Conservation (phyloP, 2,329 filamentous ascomycete species). For the Thelonectria rubi region DNA sequence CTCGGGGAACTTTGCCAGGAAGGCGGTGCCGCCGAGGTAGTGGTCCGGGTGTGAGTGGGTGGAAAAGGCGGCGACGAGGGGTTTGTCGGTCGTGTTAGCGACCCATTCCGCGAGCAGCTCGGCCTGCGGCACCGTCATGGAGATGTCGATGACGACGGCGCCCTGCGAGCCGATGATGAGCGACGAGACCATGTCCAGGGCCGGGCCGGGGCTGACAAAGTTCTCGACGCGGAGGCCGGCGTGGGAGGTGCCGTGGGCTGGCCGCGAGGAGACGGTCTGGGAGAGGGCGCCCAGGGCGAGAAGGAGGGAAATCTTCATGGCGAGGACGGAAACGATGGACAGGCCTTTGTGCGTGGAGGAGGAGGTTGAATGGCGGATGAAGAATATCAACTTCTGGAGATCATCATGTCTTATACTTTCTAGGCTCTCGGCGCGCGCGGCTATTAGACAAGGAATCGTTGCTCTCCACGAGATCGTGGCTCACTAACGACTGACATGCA, state of each 20-base stretch:
- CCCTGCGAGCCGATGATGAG: constrained; percentile 28
- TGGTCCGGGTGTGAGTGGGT: constrained; percentile 29
- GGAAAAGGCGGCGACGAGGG: constrained; percentile 25
- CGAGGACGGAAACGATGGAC: background rate
- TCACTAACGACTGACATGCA: too few relatives aligned
- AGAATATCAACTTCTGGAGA: background rate
- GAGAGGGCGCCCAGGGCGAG: background rate
- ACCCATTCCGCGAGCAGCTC: constrained; percentile 23
- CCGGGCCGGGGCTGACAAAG: constrained; percentile 16
- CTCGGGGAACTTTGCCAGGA: constrained; percentile 23
- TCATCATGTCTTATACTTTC: background rate
- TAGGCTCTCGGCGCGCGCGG: too few relatives aligned
- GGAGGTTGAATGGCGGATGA: background rate
- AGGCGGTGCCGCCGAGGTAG: constrained; percentile 19
- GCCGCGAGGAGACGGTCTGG: background rate
- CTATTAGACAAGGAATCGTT: too few relatives aligned
- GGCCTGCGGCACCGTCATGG: constrained; percentile 20
- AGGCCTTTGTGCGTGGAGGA: background rate
- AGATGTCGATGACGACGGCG: constrained; percentile 25
- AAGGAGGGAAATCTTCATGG: background rate
- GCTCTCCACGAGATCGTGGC: too few relatives aligned
- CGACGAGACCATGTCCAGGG: constrained; percentile 27
- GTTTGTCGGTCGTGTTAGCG: constrained; percentile 24
- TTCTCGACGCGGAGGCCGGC: constrained; percentile 10
- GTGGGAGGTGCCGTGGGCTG: background rate